These are phyloP conservation scores for Aspergillus aculeatinus DNA, from an alignment of 2,329 filamentous ascomycete species.

Conservation along the genomic window DNA sequence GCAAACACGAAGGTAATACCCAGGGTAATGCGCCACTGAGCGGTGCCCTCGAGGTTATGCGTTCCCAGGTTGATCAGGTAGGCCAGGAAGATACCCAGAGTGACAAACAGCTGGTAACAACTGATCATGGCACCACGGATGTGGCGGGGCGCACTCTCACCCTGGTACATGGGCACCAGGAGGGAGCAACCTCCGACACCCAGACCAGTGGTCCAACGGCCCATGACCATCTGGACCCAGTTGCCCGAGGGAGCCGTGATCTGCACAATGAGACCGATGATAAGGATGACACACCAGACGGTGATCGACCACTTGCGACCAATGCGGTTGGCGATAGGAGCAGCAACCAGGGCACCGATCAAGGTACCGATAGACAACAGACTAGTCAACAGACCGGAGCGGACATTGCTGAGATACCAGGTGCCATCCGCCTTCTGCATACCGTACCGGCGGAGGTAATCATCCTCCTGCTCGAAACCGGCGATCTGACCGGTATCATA, in stretches of 20 bases:
- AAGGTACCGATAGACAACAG: constrained; percentile 47
- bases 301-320: constrained; percentile 46
- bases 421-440: constrained; percentile 29
- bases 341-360: constrained; percentile 41
- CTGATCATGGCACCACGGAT: constrained; percentile 49
- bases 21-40: constrained; percentile 53
- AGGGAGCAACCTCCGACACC: constrained; percentile 47
- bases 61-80: constrained; percentile 49
- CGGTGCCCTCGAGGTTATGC: constrained; percentile 40
- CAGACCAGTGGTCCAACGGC: constrained; percentile 46
- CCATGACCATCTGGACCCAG: constrained; percentile 46
- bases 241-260: constrained; percentile 38
- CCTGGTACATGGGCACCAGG: constrained; percentile 49
- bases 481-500: constrained; percentile 49
- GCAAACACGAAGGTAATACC: constrained; percentile 60
- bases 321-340: constrained; percentile 43
- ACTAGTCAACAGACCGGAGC: constrained; percentile 44
- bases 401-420: constrained; percentile 41
- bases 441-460: constrained; percentile 44
- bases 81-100: constrained; percentile 48
- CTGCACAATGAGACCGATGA: constrained; percentile 45
- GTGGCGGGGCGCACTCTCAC: constrained; percentile 47
- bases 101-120: constrained; percentile 51
- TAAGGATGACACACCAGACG: constrained; percentile 42
- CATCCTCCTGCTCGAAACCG: constrained; percentile 44